Evolutionary conservation across 768 basidiomycete species (phyloP), one percentile per base, ranked within the genome.

Genomic region (Phylloporus sp.): DNA sequence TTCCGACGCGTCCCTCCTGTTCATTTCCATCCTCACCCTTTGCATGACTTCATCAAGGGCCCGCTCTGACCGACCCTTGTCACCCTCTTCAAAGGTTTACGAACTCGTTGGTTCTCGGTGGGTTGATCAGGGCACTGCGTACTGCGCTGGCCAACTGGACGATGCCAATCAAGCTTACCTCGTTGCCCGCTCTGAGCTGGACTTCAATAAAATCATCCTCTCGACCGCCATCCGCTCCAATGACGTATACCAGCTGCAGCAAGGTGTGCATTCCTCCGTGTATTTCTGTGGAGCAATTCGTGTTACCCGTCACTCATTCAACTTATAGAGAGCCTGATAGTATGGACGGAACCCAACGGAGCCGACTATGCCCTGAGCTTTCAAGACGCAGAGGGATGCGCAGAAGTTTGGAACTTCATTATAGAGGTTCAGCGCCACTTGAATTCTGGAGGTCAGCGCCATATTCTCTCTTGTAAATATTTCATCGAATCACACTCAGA

Each of bases 341-440:
- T 97, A 18, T 99, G 97, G 97, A 98, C 95, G 4, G 95, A 98
- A 67, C 89, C 91, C 2, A 87, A 91, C 56, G 91, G 91, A 26
- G 84, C 88, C 32, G 97, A 99, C 70, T 95, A 97, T 65, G 95
- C 95, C 2, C 76, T 99, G 47, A 95, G 93, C 61, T 99, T 99
- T 61, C 95, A 97, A 65, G 95, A 97, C 60, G 82, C 91, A 1
- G 91, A 93, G 55, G 97, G 95, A 27, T 99, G 95, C 60, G 79
- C 85, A 28, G 94, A 98, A 73, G 91, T 98, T 44, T 99, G 97
- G 95, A 89, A 88, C 61, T 99, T 97, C 68, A 95, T 99, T 60
- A 73, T 80, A 55, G 91, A 95, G 63, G 91, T 97, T 28, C 91
- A 94, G 69, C 79, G 84, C 53, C 92, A 95, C 64, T 79, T 92